Conservation (phyloP, 169 alveolate genomes). For the Eimeria nieschulzi region DNA sequence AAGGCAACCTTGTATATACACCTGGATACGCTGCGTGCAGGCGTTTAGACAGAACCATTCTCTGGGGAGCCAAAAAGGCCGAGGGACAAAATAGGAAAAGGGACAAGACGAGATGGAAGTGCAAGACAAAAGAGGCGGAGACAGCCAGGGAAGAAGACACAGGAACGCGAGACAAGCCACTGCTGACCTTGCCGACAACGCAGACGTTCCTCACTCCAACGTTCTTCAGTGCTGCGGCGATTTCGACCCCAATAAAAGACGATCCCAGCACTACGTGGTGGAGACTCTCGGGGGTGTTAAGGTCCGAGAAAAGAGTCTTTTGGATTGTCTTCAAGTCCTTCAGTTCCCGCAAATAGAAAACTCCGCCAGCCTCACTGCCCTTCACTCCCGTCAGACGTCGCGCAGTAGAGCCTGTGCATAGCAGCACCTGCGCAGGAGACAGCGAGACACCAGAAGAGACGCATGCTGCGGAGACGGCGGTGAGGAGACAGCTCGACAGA, state of each 20-base stretch:
- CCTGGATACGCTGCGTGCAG: not conserved
- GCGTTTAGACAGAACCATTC: not conserved
- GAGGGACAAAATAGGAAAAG: not conserved
- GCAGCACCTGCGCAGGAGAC: slow-evolving; percentile 57
- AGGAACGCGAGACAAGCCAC: not conserved
- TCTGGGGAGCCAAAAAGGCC: not conserved
- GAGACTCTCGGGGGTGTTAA: not conserved
- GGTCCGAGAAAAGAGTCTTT: not conserved
- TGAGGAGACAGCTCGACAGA: not conserved
- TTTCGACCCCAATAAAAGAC: slow-evolving; percentile 76
- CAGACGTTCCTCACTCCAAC: slow-evolving; percentile 67
- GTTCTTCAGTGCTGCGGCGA: slow-evolving; percentile 69
- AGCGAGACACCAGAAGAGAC: not conserved
- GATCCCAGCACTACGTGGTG: slow-evolving; percentile 74
- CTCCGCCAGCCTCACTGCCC: slow-evolving; percentile 6
- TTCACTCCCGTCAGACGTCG: slow-evolving; percentile 52
- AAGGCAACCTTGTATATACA: too few relatives aligned
- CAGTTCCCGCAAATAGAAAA: slow-evolving; percentile 55
- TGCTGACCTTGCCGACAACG: slow-evolving; percentile 70
- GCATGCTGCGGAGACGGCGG: not conserved
- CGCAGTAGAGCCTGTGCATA: slow-evolving; percentile 70
- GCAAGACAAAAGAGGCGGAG: not conserved
- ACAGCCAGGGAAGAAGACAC: not conserved
- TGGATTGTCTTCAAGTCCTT: slow-evolving; percentile 21
- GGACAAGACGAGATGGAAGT: not conserved